A percentile compares a stretch with the other conserved stretches of the same genome.
phyloP scores from a whole-genome alignment of 495 filamentous ascomycete species.

The Ramalina peruviana region DNA sequence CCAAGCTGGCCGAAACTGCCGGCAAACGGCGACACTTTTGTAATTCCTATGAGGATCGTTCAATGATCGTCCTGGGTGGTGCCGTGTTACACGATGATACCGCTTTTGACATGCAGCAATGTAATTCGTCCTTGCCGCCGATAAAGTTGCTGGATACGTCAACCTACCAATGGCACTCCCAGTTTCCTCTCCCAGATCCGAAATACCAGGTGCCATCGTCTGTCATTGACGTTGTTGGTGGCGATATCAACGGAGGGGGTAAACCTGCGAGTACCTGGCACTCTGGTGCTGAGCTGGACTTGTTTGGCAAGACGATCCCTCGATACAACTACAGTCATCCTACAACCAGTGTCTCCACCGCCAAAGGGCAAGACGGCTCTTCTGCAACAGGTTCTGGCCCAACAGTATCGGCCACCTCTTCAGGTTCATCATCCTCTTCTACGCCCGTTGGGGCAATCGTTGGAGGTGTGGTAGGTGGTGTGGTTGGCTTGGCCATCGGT shows the following conservation, averaged over 20 bases:
- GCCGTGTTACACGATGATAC: not conserved
- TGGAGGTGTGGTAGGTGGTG: too few species aligned
- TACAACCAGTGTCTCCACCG: too few species aligned
- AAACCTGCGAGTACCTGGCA: not conserved
- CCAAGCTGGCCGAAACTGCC: not conserved
- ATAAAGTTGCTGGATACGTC: constrained; percentile 3
- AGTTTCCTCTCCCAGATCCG: not conserved
- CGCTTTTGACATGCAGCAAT: not conserved
- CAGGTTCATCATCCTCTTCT: not conserved
- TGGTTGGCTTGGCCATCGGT: too few species aligned
- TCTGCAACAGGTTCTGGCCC: not conserved
- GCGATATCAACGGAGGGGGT: not conserved
- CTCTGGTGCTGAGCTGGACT: not conserved
- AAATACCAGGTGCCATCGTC: not conserved
- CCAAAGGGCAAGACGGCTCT: too few species aligned
- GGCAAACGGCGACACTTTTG: not conserved
- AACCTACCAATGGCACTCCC: constrained; percentile 1
- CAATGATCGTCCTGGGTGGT: constrained; percentile 5
- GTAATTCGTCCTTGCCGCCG: not conserved
- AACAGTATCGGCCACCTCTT: not conserved
- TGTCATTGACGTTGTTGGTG: constrained; percentile 4
- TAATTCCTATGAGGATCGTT: not conserved
- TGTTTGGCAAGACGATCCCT: not conserved
- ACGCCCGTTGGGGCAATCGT: too few species aligned
- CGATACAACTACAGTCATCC: too few species aligned